phyloP scores from a whole-genome alignment of 129 eudicot species.

The Centaurea solstitialis region DNA sequence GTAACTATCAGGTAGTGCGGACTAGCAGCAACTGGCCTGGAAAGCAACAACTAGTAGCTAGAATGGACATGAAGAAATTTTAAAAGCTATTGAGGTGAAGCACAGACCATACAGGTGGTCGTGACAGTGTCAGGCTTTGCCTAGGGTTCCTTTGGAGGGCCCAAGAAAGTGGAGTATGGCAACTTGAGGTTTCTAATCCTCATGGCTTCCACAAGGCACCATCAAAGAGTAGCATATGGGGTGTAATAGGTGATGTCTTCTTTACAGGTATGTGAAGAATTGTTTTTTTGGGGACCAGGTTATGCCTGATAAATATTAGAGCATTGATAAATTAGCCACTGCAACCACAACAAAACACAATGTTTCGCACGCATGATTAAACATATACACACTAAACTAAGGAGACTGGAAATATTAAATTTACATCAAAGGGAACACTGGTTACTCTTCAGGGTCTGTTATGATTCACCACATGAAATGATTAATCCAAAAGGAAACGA shows the following conservation, averaged over 20 bases:
- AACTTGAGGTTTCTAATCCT: conserved; percentile 4
- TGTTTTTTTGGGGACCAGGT: not conserved
- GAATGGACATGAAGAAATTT: conserved; percentile 1
- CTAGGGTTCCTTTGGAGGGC: not conserved
- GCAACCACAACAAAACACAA: conserved; percentile 7
- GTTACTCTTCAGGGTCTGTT: not conserved
- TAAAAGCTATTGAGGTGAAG: not conserved
- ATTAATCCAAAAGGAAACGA: conserved; percentile 9
- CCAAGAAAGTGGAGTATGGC: not conserved
- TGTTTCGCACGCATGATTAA: conserved; percentile 6
- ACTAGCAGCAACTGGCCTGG: conserved; percentile 8
- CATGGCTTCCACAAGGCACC: not conserved
- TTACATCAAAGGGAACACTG: conserved; percentile 9
- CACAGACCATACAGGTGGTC: conserved; percentile 11
- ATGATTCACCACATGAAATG: not conserved
- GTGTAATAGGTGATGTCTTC: not conserved
- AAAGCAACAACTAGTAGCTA: conserved; percentile 10
- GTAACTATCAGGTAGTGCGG: conserved; percentile 1
- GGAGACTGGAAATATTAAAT: conserved; percentile 3
- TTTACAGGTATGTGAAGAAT: not conserved
- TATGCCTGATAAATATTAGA: conserved; percentile 3
- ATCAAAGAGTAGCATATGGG: not conserved
- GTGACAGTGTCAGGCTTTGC: not conserved
- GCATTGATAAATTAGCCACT: conserved; percentile 8
- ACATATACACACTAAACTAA: conserved; percentile 7